Evolutionary conservation across 2,329 filamentous ascomycete species (phyloP).

Genomic region (Diaporthe humulicola): DNA sequence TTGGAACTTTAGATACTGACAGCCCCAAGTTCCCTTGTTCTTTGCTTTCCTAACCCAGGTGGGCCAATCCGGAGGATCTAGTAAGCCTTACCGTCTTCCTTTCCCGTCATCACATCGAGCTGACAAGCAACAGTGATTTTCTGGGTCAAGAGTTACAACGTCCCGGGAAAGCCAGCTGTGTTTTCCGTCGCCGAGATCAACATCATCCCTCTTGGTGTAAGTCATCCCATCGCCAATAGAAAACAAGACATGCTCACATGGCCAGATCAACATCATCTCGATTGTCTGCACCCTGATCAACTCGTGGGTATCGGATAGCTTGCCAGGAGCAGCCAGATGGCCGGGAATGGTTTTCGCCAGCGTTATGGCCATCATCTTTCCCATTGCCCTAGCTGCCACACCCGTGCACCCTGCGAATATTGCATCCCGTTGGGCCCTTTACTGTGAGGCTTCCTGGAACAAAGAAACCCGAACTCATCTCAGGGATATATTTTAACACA

Average conservation of each 20-base stretch:
- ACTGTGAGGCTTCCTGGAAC: background rate
- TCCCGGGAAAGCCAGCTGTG: background rate
- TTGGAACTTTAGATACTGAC: background rate
- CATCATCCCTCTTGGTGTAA: slow-evolving; percentile 17
- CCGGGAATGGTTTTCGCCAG: slow-evolving; percentile 46
- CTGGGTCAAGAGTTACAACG: slow-evolving; percentile 18
- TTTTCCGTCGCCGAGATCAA: slow-evolving; percentile 17
- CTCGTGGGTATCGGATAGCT: slow-evolving; percentile 41
- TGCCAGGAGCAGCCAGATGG: slow-evolving; percentile 45
- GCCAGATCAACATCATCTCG: background rate
- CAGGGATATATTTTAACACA: too few relatives aligned
- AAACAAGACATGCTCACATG: background rate
- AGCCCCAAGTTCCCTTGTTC: background rate
- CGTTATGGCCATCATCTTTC: slow-evolving; percentile 45
- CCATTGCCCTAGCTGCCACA: slow-evolving; percentile 44
- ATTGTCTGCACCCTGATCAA: slow-evolving; percentile 10
- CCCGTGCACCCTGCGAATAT: slow-evolving; percentile 41
- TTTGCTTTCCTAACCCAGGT: background rate
- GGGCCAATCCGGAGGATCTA: background rate
- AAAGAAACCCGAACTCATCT: too few relatives aligned
- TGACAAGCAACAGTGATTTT: slow-evolving; percentile 9
- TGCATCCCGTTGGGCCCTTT: slow-evolving; percentile 4
- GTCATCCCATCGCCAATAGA: background rate
- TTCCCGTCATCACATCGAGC: background rate
- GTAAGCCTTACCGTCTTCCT: background rate